Evolutionary conservation across 2,329 filamentous ascomycete genomes (phyloP).

Genomic region (Scedosporium minutisporum): DNA sequence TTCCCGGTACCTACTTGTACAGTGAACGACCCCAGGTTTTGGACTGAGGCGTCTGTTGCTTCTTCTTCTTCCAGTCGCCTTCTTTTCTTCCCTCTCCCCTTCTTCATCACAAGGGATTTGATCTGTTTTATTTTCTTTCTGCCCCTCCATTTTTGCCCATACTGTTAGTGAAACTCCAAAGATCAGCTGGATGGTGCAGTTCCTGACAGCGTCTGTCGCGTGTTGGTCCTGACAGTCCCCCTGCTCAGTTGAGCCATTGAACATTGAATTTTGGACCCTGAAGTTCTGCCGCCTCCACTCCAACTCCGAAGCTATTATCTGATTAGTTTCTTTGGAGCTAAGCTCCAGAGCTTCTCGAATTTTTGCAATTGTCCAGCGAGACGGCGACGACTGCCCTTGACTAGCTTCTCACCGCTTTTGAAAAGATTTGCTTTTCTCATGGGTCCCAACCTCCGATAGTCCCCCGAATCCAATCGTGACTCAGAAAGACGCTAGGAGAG

Average conservation of each 20-base stretch:
- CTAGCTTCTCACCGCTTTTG: neutral
- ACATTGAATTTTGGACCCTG: neutral
- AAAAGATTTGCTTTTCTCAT: neutral
- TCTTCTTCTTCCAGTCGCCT: neutral
- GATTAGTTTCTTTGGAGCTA: slow-evolving; percentile 9
- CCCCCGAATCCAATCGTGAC: neutral
- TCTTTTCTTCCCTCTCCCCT: slow-evolving; percentile 7
- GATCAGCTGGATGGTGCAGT: neutral
- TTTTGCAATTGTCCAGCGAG: neutral
- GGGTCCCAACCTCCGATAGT: neutral
- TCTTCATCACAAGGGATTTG: slow-evolving; percentile 3
- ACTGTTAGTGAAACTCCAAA: neutral
- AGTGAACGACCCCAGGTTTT: slow-evolving; percentile 5
- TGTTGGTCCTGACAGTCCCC: neutral
- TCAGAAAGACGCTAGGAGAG: neutral
- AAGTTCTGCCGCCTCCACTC: neutral
- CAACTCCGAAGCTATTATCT: neutral
- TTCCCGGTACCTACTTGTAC: neutral
- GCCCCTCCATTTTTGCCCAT: neutral
- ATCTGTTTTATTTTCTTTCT: slow-evolving; percentile 9
- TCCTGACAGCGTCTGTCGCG: neutral
- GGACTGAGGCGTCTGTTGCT: neutral
- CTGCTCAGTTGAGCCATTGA: neutral
- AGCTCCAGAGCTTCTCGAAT: neutral
- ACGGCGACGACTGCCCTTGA: neutral